Percentiles rank a stretch among this genome's conserved stretches.
Evolutionary conservation across 305 asterid genomes (phyloP).

Genomic region (Fraxinus platypoda): DNA sequence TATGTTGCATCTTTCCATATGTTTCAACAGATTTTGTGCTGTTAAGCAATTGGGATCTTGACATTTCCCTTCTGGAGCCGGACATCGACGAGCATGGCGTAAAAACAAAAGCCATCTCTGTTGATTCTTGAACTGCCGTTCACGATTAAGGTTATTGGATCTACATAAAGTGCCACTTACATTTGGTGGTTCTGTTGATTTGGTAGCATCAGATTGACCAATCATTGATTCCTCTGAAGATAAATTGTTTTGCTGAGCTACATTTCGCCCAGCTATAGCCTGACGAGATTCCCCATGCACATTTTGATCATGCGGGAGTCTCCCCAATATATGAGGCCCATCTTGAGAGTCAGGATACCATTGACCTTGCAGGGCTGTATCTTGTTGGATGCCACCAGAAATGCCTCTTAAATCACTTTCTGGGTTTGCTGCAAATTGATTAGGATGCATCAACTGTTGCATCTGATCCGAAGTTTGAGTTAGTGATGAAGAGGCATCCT

Average conservation of each 20-base stretch:
- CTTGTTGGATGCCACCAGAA: constrained; percentile 49
- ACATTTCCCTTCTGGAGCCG: constrained; percentile 84
- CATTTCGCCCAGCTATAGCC: constrained; percentile 60
- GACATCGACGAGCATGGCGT: constrained; percentile 86
- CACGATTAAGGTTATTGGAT: constrained; percentile 48
- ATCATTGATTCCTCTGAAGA: constrained; percentile 64
- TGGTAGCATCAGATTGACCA: constrained; percentile 53
- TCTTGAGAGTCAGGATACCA: constrained; percentile 57
- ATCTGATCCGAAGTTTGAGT: constrained; percentile 54
- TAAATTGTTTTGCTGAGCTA: constrained; percentile 66
- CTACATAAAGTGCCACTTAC: constrained; percentile 35
- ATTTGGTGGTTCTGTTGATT: constrained; percentile 51
- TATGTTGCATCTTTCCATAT: constrained; percentile 53
- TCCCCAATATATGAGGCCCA: constrained; percentile 46
- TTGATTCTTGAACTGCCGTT: constrained; percentile 58
- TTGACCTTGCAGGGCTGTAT: constrained; percentile 47
- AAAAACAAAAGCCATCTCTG: constrained; percentile 81
- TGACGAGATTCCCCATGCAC: constrained; percentile 63
- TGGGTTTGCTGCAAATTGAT: constrained; percentile 47
- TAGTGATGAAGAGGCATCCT: constrained; percentile 42
- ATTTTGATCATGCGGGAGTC: constrained; percentile 42
- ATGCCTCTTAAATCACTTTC: constrained; percentile 53
- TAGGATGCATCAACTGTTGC: constrained; percentile 54
- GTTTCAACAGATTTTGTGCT: constrained; percentile 72
- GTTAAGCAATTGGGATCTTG: constrained; percentile 52